These are phyloP conservation scores for Musa schizocarpa DNA, from an alignment of 176 grass and related monocot species.

Conservation along the genomic window DNA sequence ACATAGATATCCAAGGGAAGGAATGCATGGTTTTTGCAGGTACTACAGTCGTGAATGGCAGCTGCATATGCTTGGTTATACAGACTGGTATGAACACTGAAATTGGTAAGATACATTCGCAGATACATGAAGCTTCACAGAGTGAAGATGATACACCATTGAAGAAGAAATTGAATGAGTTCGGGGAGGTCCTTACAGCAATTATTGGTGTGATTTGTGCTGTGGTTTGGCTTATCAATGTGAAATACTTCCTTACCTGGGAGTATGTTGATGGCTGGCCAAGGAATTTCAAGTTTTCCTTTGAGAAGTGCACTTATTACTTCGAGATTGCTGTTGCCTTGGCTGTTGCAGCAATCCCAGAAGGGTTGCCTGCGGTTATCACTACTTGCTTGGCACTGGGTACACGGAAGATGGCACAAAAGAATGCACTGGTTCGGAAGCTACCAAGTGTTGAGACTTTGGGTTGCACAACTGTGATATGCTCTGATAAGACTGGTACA, in stretches of 20 bases:
- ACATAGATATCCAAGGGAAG: slow-evolving; percentile 87
- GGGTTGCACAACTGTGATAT: slow-evolving; percentile 22
- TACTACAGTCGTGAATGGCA: slow-evolving; percentile 82
- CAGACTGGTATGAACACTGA: slow-evolving; percentile 70
- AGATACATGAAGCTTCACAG: slow-evolving; percentile 21
- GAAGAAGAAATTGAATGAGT: slow-evolving; percentile 23
- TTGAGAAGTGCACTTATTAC: slow-evolving; percentile 24
- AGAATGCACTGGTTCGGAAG: slow-evolving; percentile 17
- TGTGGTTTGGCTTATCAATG: slow-evolving; percentile 22
- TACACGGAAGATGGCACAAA: slow-evolving; percentile 21
- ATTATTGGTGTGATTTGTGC: slow-evolving; percentile 20
- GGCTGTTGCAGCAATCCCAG: slow-evolving; percentile 21
- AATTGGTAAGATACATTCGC: slow-evolving; percentile 20
- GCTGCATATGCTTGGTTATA: slow-evolving; percentile 67
- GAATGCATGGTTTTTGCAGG: slow-evolving; percentile 88
- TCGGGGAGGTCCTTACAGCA: slow-evolving; percentile 14
- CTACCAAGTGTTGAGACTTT: slow-evolving; percentile 23
- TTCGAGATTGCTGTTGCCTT: slow-evolving; percentile 23
- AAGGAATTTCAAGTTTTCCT: slow-evolving; percentile 17
- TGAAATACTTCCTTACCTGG: slow-evolving; percentile 20
- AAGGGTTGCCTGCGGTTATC: slow-evolving; percentile 14
- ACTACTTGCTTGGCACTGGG: slow-evolving; percentile 20
- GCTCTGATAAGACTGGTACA: slow-evolving; percentile 22
- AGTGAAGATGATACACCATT: slow-evolving; percentile 19
- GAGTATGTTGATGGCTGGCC: slow-evolving; percentile 20